These are phyloP conservation scores for Phytopythium helicoides DNA, from an alignment of 352 stramenopile genomes.

Conservation along the genomic window DNA sequence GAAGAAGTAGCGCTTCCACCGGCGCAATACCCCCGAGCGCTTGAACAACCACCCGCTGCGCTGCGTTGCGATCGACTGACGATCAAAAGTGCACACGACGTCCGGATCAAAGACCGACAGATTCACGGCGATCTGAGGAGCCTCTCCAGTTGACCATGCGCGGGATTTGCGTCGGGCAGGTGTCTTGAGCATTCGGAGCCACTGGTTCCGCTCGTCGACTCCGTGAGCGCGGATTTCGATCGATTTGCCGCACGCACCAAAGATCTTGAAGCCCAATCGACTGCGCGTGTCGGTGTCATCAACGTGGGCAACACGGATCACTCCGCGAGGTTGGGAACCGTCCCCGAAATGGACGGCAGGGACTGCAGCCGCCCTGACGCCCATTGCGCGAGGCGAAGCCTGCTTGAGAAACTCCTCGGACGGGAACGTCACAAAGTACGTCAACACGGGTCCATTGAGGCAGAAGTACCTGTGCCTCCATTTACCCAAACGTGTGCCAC, in stretches of 20 bases:
- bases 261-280: conserved; percentile 66
- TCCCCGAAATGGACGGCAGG: conserved; percentile 45
- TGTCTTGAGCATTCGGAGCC: conserved; percentile 61
- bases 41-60: conserved; percentile 74
- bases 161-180: conserved; percentile 56
- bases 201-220: conserved; percentile 61
- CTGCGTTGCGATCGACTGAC: conserved; percentile 52
- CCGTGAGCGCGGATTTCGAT: conserved; percentile 72
- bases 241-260: conserved; percentile 56
- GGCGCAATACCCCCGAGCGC: conserved; percentile 46
- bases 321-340: conserved; percentile 51
- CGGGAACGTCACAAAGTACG: conserved; percentile 71
- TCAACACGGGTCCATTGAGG: conserved; percentile 58
- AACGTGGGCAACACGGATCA: conserved; percentile 73
- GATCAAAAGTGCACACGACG: conserved; percentile 48
- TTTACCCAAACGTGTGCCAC: conserved; percentile 43
- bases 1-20: conserved; percentile 76
- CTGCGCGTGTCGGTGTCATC: conserved; percentile 51
- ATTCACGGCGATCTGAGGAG: conserved; percentile 49
- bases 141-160: conserved; percentile 53
- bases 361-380: conserved; percentile 7
- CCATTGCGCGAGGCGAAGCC: conserved; percentile 14
- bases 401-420: conserved; percentile 74
- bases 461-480: conserved; percentile 80
- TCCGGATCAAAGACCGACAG: conserved; percentile 59